Evolutionary conservation across 1,284 basidiomycete genomes (phyloP).

Genomic region (Trichosporon sp.): DNA sequence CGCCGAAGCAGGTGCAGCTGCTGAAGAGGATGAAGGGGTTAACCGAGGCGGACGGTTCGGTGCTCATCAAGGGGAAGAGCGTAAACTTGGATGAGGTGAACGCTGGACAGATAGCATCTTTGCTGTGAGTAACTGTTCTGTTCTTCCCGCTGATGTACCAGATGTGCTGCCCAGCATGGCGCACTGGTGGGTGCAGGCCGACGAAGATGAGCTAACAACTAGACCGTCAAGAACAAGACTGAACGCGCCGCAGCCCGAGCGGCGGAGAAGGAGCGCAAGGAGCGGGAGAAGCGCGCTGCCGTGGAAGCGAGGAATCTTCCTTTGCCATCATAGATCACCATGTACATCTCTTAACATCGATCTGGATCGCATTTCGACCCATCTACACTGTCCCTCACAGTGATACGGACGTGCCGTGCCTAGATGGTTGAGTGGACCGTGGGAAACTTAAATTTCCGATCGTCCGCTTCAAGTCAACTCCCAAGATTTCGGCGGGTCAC

Average conservation of each 20-base stretch:
- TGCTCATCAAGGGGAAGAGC: conserved; percentile 23
- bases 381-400: no score
- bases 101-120: conserved; percentile 18
- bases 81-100: conserved; percentile 21
- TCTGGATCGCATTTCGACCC: no score
- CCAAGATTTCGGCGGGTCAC: background rate
- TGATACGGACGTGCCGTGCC: background rate
- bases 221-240: background rate
- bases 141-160: background rate
- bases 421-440: conserved; percentile 3
- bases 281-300: background rate
- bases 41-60: conserved; percentile 1
- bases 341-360: background rate
- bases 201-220: background rate
- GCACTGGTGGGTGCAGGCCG: conserved; percentile 26
- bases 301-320: conserved; percentile 6
- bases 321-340: background rate
- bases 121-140: conserved; percentile 19
- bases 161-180: conserved; percentile 32
- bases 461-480: background rate
- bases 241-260: background rate
- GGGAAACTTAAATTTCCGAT: conserved; percentile 19
- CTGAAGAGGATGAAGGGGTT: conserved; percentile 57
- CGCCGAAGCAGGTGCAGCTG: conserved; percentile 61
- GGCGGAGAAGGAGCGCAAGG: background rate